Evolutionary conservation across 2,329 filamentous ascomycete genomes (phyloP).

Genomic region (Pestalotiopsis sp.): DNA sequence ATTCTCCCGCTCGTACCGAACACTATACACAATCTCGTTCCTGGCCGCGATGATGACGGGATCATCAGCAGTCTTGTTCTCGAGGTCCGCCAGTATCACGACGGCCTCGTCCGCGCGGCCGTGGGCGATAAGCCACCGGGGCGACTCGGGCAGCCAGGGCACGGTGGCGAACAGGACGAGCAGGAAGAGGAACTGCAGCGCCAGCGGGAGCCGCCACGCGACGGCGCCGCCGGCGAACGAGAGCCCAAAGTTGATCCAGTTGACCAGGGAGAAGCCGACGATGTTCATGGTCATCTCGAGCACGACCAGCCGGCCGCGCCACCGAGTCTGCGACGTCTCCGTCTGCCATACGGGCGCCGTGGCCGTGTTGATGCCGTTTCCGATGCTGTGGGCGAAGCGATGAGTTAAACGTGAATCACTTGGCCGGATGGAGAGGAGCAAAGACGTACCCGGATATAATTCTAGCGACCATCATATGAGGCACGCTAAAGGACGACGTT

Average conservation of each 20-base stretch:
- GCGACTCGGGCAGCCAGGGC: slow-evolving; percentile 30
- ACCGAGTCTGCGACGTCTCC: slow-evolving; percentile 23
- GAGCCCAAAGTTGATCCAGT: slow-evolving; percentile 33
- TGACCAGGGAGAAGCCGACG: slow-evolving; percentile 37
- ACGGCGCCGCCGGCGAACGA: slow-evolving; percentile 30
- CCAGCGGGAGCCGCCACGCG: slow-evolving; percentile 41
- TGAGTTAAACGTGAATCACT: too few species aligned
- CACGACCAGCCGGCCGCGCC: slow-evolving; percentile 25
- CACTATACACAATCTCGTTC: slow-evolving; percentile 27
- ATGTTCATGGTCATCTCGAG: slow-evolving; percentile 33
- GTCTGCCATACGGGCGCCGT: slow-evolving; percentile 21
- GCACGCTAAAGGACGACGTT: slow-evolving; percentile 17
- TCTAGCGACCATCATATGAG: slow-evolving; percentile 20
- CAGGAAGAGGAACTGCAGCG: slow-evolving; percentile 38
- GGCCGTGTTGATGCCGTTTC: slow-evolving; percentile 23
- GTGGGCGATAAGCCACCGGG: slow-evolving; percentile 30
- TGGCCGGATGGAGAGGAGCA: too few species aligned
- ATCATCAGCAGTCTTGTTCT: slow-evolving; percentile 20
- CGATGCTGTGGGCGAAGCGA: not conserved
- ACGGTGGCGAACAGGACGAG: slow-evolving; percentile 26
- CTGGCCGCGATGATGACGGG: slow-evolving; percentile 22
- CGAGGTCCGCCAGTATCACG: slow-evolving; percentile 27
- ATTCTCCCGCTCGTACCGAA: slow-evolving; percentile 27
- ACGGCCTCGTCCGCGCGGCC: slow-evolving; percentile 29
- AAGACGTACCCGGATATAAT: slow-evolving; percentile 16